Conservation (phyloP, 106 monocot species). For the Dendrobium catenatum region DNA sequence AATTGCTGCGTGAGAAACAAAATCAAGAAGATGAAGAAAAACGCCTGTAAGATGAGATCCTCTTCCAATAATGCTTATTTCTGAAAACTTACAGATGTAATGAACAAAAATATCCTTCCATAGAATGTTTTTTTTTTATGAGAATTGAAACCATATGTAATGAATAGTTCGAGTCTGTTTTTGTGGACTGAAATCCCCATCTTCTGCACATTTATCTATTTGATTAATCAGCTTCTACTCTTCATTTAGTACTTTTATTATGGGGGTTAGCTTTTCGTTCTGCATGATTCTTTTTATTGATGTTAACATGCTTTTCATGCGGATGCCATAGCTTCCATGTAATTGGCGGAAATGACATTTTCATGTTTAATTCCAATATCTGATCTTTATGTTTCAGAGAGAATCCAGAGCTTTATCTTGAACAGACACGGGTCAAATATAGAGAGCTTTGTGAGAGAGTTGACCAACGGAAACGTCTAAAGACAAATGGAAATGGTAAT, state of each 20-base stretch:
- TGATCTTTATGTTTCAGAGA: conserved; percentile 44
- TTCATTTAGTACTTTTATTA: background rate
- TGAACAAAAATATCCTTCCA: background rate
- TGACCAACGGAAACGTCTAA: conserved; percentile 74
- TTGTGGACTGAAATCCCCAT: background rate
- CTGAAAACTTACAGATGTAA: background rate
- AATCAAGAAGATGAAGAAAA: conserved; percentile 86
- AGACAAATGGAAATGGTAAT: conserved; percentile 75
- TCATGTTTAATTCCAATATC: background rate
- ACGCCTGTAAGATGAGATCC: conserved; percentile 52
- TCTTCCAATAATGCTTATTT: background rate
- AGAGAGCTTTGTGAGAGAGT: conserved; percentile 73
- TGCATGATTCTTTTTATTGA: background rate
- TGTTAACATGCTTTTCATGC: background rate
- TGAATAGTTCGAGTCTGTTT: background rate
- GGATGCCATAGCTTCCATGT: background rate
- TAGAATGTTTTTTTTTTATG: background rate
- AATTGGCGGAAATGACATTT: background rate
- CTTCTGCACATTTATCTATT: conserved; percentile 5
- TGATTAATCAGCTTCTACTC: background rate
- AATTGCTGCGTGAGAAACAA: conserved; percentile 58
- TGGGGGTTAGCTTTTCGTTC: background rate
- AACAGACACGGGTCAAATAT: conserved; percentile 60
- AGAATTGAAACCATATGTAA: background rate
- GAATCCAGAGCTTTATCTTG: conserved; percentile 88